phyloP scores from a whole-genome alignment of 768 basidiomycete species.

The Lactarius akahatsu region DNA sequence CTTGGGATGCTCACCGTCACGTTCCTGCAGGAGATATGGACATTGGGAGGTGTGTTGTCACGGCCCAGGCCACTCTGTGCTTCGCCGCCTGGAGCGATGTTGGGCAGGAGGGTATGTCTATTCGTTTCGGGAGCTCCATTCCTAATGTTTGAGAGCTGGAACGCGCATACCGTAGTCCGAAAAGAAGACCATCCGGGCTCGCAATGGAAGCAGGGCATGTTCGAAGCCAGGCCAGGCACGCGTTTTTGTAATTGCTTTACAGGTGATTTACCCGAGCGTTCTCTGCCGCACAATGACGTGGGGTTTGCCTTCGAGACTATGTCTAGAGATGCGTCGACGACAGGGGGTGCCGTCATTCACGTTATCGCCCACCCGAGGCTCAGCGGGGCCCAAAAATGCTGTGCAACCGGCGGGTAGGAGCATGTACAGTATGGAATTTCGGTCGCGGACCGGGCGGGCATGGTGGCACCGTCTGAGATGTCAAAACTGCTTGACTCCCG shows the following conservation, averaged over 20 bases:
- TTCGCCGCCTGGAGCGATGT: background rate
- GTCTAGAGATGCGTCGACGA: background rate
- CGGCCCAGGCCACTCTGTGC: background rate
- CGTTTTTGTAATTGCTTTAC: background rate
- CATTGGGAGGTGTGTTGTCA: background rate
- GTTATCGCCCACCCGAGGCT: slow-evolving; percentile 6
- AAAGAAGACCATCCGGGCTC: background rate
- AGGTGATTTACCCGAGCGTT: background rate
- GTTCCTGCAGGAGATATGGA: background rate
- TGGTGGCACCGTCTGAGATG: background rate
- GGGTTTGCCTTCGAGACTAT: slow-evolving; percentile 4
- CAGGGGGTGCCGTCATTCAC: slow-evolving; percentile 7
- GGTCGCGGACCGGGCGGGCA: background rate
- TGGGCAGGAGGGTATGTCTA: background rate
- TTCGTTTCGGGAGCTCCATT: background rate
- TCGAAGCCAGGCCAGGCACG: background rate
- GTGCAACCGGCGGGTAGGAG: background rate
- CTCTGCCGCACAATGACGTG: background rate
- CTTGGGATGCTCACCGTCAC: background rate
- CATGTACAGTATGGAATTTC: background rate
- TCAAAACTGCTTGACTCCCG: too few species aligned
- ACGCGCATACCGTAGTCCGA: background rate
- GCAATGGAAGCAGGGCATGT: background rate
- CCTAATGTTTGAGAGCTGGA: background rate
- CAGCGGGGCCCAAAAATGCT: background rate